phyloP scores from a whole-genome alignment of 768 basidiomycete species.

The Trametes villosa region DNA sequence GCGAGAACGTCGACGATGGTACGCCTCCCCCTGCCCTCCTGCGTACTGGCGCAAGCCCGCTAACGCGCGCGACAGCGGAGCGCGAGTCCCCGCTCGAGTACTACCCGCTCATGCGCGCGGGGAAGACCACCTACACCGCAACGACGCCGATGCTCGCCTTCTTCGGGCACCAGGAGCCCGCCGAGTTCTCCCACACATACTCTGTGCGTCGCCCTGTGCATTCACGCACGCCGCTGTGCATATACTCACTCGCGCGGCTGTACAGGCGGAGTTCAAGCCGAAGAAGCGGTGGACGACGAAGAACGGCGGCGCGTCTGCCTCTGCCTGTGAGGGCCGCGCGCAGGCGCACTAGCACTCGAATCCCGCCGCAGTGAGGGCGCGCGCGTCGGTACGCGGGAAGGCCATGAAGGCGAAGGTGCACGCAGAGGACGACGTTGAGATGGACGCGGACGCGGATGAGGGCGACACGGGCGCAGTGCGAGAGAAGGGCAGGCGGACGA shows the following conservation, averaged over 20 bases:
- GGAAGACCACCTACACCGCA: conserved; percentile 35
- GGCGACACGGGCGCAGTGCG: too few relatives aligned
- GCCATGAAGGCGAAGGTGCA: too few relatives aligned
- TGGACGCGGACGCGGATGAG: too few relatives aligned
- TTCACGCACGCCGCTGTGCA: neutral
- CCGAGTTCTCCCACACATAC: conserved; percentile 29
- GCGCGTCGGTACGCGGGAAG: too few relatives aligned
- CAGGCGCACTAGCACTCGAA: too few relatives aligned
- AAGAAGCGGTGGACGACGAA: conserved; percentile 22
- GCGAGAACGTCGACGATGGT: conserved; percentile 29
- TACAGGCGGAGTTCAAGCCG: conserved; percentile 27
- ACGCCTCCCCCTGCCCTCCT: neutral
- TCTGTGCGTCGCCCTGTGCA: conserved; percentile 8
- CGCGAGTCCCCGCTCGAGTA: conserved; percentile 39
- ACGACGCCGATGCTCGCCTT: conserved; percentile 30
- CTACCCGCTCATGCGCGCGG: conserved; percentile 38
- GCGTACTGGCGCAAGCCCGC: neutral
- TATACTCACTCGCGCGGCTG: neutral
- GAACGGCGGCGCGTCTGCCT: neutral
- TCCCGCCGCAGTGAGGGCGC: too few relatives aligned
- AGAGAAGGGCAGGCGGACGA: too few relatives aligned
- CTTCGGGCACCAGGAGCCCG: conserved; percentile 26
- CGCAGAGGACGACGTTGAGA: too few relatives aligned
- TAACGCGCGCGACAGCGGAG: conserved; percentile 26
- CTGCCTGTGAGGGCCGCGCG: too few relatives aligned